These are phyloP conservation scores for Tetrahymena elliotti DNA, from an alignment of 73 alveolate genomes.

Conservation along the genomic window DNA sequence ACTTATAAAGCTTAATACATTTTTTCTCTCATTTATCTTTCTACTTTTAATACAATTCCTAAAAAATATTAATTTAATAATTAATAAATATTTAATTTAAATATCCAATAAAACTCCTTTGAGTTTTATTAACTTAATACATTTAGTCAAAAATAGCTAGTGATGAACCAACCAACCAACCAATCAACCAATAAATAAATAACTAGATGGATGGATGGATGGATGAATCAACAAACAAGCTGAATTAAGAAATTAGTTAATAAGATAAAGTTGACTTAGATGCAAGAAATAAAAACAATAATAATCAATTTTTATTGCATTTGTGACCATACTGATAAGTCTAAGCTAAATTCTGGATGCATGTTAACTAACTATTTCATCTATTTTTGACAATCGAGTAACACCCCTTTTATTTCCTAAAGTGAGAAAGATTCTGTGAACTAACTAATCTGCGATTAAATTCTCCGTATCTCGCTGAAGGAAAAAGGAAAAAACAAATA, in stretches of 20 bases:
- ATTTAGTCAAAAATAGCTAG: background rate
- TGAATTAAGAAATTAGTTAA: too few species aligned
- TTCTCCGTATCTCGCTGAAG: background rate
- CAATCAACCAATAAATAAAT: background rate
- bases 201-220: too few species aligned
- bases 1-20: background rate
- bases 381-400: background rate
- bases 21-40: background rate
- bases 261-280: too few species aligned
- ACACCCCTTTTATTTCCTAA: background rate
- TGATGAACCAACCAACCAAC: background rate
- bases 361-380: background rate
- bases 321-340: background rate
- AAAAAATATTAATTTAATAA: too few species aligned
- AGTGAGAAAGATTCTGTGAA: background rate
- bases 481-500: background rate
- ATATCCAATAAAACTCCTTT: background rate
- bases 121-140: background rate
- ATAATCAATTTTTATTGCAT: background rate
- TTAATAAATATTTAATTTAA: too few species aligned
- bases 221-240: too few species aligned
- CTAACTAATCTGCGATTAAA: background rate
- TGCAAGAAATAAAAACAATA: too few species aligned
- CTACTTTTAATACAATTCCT: background rate
- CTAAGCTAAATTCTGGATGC: background rate